A percentile compares a stretch with the other conserved stretches of the same genome.
phyloP scores from a whole-genome alignment of 371 early-diverging fungal species.

The Mortierella sp. region DNA sequence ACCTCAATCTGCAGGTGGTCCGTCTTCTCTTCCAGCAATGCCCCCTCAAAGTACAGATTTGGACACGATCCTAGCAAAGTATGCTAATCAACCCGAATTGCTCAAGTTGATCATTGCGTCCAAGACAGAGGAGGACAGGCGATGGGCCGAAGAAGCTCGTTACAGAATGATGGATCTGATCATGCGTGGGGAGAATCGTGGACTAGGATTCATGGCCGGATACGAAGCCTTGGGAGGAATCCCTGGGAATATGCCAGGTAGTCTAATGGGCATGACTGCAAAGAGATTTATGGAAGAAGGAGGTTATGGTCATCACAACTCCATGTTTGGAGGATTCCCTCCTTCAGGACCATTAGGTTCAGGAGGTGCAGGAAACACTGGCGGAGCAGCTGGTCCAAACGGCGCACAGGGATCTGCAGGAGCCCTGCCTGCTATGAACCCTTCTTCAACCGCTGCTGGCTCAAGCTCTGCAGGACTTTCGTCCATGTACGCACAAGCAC shows the following conservation, averaged over 20 bases:
- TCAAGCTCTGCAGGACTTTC: constrained; percentile 24
- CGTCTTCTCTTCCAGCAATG: constrained; percentile 29
- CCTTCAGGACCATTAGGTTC: constrained; percentile 13
- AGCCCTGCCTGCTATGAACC: constrained; percentile 13
- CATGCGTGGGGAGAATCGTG: constrained; percentile 56
- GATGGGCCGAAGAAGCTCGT: constrained; percentile 72
- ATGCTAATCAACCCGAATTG: constrained; percentile 69
- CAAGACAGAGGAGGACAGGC: constrained; percentile 76
- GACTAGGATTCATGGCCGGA: constrained; percentile 54
- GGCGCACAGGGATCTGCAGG: constrained; percentile 24
- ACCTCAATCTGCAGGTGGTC: constrained; percentile 29
- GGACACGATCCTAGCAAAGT: constrained; percentile 69
- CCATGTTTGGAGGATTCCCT: constrained; percentile 33
- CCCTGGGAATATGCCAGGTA: constrained; percentile 25
- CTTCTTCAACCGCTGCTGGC: constrained; percentile 19
- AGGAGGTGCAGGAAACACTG: constrained; percentile 12
- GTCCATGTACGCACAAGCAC: constrained; percentile 37
- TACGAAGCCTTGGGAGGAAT: constrained; percentile 44
- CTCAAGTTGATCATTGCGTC: constrained; percentile 71
- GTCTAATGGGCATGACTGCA: constrained; percentile 33
- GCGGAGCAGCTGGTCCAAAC: constrained; percentile 18
- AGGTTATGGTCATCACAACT: constrained; percentile 25
- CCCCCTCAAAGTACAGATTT: constrained; percentile 60
- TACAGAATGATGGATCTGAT: constrained; percentile 68
- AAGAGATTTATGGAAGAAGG: constrained; percentile 51